Conservation (phyloP, 306 rosid genomes). For the Senna siamea region DNA sequence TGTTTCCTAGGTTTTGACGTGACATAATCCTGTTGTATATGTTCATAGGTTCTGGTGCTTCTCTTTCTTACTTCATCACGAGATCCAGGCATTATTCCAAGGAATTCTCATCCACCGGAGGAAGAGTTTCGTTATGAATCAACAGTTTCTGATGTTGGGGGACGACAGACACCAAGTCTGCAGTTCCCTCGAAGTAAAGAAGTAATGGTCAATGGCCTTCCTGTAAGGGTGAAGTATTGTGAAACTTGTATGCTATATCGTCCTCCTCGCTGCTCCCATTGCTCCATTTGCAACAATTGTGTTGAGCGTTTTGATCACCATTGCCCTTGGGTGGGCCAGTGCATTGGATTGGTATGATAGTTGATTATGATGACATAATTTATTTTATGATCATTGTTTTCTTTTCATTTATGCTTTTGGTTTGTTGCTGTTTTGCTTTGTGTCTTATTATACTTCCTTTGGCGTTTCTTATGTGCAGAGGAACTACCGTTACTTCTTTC, state of each 20-base stretch:
- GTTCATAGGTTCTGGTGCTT: constrained; percentile 79
- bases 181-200: constrained; percentile 83
- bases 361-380: constrained; percentile 13
- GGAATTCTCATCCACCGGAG: constrained; percentile 90
- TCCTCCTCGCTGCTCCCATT: constrained; percentile 96
- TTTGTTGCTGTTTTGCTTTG: constrained; percentile 32
- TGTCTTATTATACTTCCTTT: constrained; percentile 36
- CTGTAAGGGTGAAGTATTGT: constrained; percentile 85
- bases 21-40: not conserved
- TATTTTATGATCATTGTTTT: constrained; percentile 21
- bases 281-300: constrained; percentile 96
- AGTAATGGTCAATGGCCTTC: constrained; percentile 66
- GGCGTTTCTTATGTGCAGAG: constrained; percentile 61
- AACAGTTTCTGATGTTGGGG: constrained; percentile 60
- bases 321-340: constrained; percentile 99
- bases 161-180: constrained; percentile 81
- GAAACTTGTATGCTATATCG: constrained; percentile 95
- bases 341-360: constrained; percentile 86
- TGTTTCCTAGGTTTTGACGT: constrained; percentile 28
- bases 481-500: constrained; percentile 84
- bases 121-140: constrained; percentile 77
- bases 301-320: constrained; percentile 98
- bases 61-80: constrained; percentile 89
- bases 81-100: constrained; percentile 92
- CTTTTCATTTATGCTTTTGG: constrained; percentile 33